Base-by-base conservation (phyloP, 441 rosid genomes). In the Flueggea neowawraea region DNA sequence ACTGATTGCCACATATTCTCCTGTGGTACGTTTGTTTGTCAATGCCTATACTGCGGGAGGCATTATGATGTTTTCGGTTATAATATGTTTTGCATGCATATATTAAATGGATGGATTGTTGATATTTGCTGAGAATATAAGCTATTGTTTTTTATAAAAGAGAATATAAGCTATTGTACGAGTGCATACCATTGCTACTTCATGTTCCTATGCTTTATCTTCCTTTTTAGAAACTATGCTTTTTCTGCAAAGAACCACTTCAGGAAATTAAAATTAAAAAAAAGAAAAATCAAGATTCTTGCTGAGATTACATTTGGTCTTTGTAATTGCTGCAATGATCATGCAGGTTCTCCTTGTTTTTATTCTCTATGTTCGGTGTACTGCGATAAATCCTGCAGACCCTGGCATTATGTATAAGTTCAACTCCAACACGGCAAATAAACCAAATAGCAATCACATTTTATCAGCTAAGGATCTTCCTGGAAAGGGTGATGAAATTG, bases 361-460 rank as follows among this genome's bases (percentile, higher is more conserved):
- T 64, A 72, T 87, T 75, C 88, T 94, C 6, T 94, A 94, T 64
- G 84, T 84, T 28, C 88, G 97, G 15, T 87, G 95, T 79, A 86
- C 97, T 52, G 97, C 91, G 58, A 91, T 94, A 54, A 88, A 94
- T 75, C 99, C 99, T 69, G 96, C 97, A 28, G 99, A 94, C 80
- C 94, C 96, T 66, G 96, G 96, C 60, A 87, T 94, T 76, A 81
- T 89, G 68, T 47, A 74, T 50, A 90, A 80, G 58, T 75, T 75
- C 75, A 77, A 69, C 71, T 64, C 75, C 54, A 55, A 66, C 55
- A 69, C 84, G 41, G 69, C 70, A 9, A 68, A 76, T 71, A 84
- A 80, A 65, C 75, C 84, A 32, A 82, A 74, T 68, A 44, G 67
- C n/a, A 68, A 70, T 45, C 75, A 82, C 73, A 66, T 70, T 58